phyloP scores from a whole-genome alignment of 345 rosid species.

The Viola odorata region DNA sequence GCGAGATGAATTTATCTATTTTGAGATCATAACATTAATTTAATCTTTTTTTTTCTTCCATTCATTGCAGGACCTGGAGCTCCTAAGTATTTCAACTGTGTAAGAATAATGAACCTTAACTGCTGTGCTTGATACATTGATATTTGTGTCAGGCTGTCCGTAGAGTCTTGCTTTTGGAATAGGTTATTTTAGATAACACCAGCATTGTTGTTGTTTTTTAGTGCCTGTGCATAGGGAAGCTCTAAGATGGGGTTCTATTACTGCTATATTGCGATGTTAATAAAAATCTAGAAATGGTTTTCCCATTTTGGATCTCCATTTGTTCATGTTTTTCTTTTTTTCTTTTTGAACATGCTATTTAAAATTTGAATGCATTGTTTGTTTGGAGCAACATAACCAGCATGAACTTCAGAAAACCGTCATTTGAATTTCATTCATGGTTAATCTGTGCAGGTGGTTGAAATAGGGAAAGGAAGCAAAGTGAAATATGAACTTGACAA shows the following conservation, averaged over 20 bases:
- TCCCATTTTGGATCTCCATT: no score
- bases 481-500: conserved; percentile 36
- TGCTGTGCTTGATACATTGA: neutral
- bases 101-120: conserved; percentile 9
- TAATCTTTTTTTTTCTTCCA: neutral
- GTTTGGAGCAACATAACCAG: neutral
- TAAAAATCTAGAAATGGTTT: no score
- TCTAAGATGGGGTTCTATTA: no score
- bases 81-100: conserved; percentile 32
- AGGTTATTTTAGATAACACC: no score
- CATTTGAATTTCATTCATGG: neutral
- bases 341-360: no score
- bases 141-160: neutral
- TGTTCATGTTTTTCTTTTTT: no score
- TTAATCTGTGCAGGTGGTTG: conserved; percentile 22
- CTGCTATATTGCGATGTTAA: no score
- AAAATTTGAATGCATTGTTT: no score
- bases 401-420: neutral
- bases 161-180: no score
- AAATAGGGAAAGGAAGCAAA: conserved; percentile 30
- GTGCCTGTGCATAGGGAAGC: no score
- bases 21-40: neutral
- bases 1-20: neutral
- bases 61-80: conserved; percentile 27
- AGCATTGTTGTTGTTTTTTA: no score